Base-by-base conservation (phyloP, 2,329 filamentous ascomycete species). In the Coleophoma eucalyptorum region DNA sequence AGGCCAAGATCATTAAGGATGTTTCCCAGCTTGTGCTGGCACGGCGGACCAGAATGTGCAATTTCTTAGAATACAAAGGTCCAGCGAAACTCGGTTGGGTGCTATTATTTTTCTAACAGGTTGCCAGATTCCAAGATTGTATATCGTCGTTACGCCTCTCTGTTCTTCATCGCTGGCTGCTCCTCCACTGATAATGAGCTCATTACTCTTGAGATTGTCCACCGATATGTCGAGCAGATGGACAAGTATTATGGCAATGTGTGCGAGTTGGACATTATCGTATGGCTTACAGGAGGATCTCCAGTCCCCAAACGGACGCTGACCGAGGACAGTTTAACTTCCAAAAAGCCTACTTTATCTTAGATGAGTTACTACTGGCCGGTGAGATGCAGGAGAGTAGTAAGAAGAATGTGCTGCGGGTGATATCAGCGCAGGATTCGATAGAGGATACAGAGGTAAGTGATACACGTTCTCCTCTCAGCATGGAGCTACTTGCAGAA, bases 211-310 rank as follows among this genome's bases (percentile, higher is more conserved):
- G 94, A 99, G 72, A 91, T 99, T 67, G 95, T 99, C 65, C 94
- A 99, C 72, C 90, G 94, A 73, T 99, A 99, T 70, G 94, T 99
- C 67, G 94, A 99, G 73, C 94, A 99, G 75, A 99, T 99, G 94
- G 94, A 99, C 80, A 99, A 99, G 72, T 99, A 99, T 77, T 99
- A 97, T 72, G 94, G 94, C 71, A 99, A 99, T 71, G 94, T 99
- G 53, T 99, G 94, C 84, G 94, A 99, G 76, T 34, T 47, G 16
- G 45, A 47, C 20, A 47, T 47, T n/a, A 38, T 47, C 19, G 19
- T 35, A 35, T 21, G 35, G 15, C 19, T 19, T 37, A 4, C 8
- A 10, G 35, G 5, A 47, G 18, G 4, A 26, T 31, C 38, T 21
- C 35, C n/a, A 19, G 13, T 19, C 19, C 21, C 16, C 15, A 7